Conservation (phyloP, 768 basidiomycete genomes). For the Aureoboletus auriporus region DNA sequence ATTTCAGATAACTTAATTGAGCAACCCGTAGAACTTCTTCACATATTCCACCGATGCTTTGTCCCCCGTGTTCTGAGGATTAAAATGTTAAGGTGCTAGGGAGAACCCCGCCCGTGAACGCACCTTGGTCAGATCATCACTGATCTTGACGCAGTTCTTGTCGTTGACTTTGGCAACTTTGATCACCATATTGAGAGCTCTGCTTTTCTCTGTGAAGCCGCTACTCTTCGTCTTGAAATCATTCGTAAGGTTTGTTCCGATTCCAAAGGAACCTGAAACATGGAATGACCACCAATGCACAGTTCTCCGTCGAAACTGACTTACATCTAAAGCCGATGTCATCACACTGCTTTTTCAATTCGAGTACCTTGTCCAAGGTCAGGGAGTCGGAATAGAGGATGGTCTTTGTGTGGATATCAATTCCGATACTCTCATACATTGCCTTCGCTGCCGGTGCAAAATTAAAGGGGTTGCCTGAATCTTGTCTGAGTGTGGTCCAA, state of each 20-base stretch:
- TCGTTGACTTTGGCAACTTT: constrained; percentile 77
- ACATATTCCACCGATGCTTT: constrained; percentile 52
- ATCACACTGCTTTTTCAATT: constrained; percentile 66
- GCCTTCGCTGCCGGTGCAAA: constrained; percentile 74
- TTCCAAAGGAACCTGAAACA: constrained; percentile 76
- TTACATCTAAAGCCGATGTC: constrained; percentile 67
- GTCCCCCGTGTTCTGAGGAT: constrained; percentile 68
- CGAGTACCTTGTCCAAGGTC: constrained; percentile 64
- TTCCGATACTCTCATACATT: constrained; percentile 66
- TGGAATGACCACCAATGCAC: not conserved
- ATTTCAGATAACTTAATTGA: not conserved
- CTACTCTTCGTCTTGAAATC: constrained; percentile 60
- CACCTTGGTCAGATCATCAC: constrained; percentile 87
- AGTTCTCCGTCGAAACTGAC: constrained; percentile 2
- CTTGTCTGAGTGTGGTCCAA: constrained; percentile 88
- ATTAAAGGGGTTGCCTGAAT: constrained; percentile 85
- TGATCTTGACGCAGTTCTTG: constrained; percentile 85
- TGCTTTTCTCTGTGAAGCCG: constrained; percentile 56
- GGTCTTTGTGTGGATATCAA: constrained; percentile 59
- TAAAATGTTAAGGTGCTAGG: not conserved
- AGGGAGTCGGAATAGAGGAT: constrained; percentile 87
- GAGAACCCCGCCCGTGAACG: not conserved
- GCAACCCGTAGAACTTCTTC: constrained; percentile 35
- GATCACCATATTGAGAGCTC: constrained; percentile 91
- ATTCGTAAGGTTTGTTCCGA: constrained; percentile 90